Evolutionary conservation across 1,284 basidiomycete species (phyloP), one percentile per base, ranked within the genome.

Genomic region (Naganishia liquefaciens): DNA sequence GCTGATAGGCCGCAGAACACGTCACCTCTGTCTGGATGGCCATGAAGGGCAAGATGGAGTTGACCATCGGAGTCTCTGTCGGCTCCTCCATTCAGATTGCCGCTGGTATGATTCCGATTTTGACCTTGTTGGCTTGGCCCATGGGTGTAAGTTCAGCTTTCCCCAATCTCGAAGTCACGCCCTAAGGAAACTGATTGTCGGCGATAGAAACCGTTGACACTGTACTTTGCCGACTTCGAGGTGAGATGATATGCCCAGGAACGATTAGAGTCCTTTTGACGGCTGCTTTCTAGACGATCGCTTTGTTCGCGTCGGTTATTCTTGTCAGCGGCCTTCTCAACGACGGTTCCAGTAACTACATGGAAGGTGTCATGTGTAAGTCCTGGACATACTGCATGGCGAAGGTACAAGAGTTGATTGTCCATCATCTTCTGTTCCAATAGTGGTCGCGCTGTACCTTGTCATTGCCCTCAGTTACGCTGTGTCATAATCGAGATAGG

Each of bases 41-140:
- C 0, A 82, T 88, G 82, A 92, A 91, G 78, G 83, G 77, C 51
- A 74, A 75, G 66, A 92, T 91, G 86, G 89, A 91, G 74, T 80
- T 92, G 39, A 88, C 90, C 0, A 90, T 96, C 68, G 88, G 88
- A 3, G 91, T 97, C 67, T 90, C 90, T 64, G 88, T 97, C 62
- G 93, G 93, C 15, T 90, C 88, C 68, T 90, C 88, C 5, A 95
- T 97, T 68, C 91, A 93, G 88, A 93, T 94, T 71, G 88, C 91
- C 0, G 83, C 89, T 1, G 91, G 93, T 69, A 90, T 93, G 63
- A 84, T 94, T 25, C 91, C 91, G 1, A 79, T 93, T 30, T 81
- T 94, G 60, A 90, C 93, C 57, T 84, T 92, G 68, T 81, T 92
- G 67, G 90, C 89, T 23, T 92, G 89, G 90, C 83, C 84, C 17